phyloP scores from a whole-genome alignment of 1,139 yeast species.

The Meyerozyma smithsonii region DNA sequence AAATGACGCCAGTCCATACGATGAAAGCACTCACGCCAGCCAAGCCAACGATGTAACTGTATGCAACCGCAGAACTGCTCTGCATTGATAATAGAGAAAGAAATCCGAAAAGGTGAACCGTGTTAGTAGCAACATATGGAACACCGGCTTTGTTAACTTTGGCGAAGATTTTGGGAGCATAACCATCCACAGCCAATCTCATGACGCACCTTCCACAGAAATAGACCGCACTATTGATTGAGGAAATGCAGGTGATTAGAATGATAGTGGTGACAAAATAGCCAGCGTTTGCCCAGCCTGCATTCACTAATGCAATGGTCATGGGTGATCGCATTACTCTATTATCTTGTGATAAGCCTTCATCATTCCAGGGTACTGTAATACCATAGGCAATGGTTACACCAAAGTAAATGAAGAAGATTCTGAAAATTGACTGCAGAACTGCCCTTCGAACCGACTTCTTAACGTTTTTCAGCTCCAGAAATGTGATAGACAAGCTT shows the following conservation, averaged over 20 bases:
- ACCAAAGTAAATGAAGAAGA: not conserved
- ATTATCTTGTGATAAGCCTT: constrained; percentile 2
- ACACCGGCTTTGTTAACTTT: constrained; percentile 10
- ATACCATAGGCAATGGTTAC: not conserved
- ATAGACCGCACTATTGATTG: constrained; percentile 2
- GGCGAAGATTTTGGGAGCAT: constrained; percentile 9
- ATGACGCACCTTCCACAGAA: not conserved
- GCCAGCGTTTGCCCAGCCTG: constrained; percentile 4
- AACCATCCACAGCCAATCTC: constrained; percentile 3
- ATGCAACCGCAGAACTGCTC: constrained; percentile 49
- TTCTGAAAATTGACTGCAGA: not conserved
- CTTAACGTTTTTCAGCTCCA: not conserved
- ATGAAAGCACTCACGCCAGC: constrained; percentile 68
- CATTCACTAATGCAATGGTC: constrained; percentile 9
- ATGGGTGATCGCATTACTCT: constrained; percentile 8
- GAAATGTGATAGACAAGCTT: not conserved
- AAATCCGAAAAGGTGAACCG: constrained; percentile 39
- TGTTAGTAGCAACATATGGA: constrained; percentile 8
- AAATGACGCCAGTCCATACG: constrained; percentile 52
- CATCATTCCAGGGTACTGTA: not conserved
- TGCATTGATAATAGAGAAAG: constrained; percentile 62
- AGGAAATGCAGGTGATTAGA: not conserved
- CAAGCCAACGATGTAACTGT: constrained; percentile 64
- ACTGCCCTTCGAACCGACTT: not conserved
- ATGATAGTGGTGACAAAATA: constrained; percentile 2